Evolutionary conservation across 2,329 filamentous ascomycete species (phyloP), one percentile per base, ranked within the genome.

Genomic region (Tolypocladium inflatum): DNA sequence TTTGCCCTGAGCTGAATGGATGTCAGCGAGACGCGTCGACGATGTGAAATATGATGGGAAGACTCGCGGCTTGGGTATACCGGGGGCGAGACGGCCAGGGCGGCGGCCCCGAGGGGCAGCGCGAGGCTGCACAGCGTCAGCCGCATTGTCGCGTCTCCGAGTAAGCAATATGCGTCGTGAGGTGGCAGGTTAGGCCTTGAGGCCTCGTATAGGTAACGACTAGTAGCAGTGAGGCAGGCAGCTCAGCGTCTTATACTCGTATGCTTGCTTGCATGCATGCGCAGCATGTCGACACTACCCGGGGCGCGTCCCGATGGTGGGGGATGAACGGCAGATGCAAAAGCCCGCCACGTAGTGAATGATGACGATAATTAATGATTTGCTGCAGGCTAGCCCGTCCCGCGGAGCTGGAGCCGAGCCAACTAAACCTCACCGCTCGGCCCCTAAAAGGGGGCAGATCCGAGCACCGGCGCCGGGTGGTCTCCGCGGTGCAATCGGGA

Each of bases 1-100:
- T 54, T 68, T 67, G 4, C 69, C 68, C 7, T 61, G 39, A 2
- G 72, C 73, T 75, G 57, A 2, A 7, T 1, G 2, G 4, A 1
- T 51, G 48, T 51, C 9, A 13, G 30, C 9, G 26, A 13, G 9
- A 33, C 48, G 48, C 48, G 26, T 33, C 4, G 4, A 33, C 2
- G 10, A 26, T 4, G 5, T 33, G 13, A 3, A 2, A 3, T 3
- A 4, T 33, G 26, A 7, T 2, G 26, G 45, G 4, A 33, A 33
- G 45, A 17, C 30, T 21, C 19, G 67, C 65, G 67, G 7, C 64
- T 61, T 9, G 67, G 66, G 45, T 68, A 66, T 11, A 70, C 63
- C 1, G 61, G 50, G 9, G 67, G 67, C 17, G 66, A 68, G 13
- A 59, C 57, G 6, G 61, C 59, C 23, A 56, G 13, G 8, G 55